Evolutionary conservation across 768 basidiomycete species (phyloP).

Genomic region (Podaxis sp.): DNA sequence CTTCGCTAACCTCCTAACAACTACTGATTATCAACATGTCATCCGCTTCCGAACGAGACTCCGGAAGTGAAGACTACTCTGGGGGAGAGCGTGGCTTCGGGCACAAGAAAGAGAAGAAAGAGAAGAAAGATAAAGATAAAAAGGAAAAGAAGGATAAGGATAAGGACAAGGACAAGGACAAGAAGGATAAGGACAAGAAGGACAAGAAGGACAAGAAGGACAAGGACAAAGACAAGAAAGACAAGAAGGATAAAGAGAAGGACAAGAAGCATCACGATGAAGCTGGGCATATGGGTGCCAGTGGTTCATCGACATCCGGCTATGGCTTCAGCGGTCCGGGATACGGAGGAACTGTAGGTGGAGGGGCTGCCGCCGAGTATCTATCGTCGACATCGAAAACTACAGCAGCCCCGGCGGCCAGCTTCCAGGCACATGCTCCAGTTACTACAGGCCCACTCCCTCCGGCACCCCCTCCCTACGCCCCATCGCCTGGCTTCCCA

Average conservation of each 20-base stretch:
- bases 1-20: background rate
- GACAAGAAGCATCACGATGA: conserved; percentile 17
- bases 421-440: conserved; percentile 12
- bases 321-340: background rate
- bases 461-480: conserved; percentile 20
- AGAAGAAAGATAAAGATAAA: conserved; percentile 23
- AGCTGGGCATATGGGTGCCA: background rate
- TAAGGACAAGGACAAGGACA: conserved; percentile 27
- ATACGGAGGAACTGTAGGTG: background rate
- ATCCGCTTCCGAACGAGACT: conserved; percentile 1
- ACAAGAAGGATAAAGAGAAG: conserved; percentile 19
- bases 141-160: conserved; percentile 24
- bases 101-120: conserved; percentile 11
- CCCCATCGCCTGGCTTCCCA: conserved; percentile 11
- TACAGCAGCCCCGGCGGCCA: background rate
- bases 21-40: background rate
- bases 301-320: background rate
- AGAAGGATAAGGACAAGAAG: conserved; percentile 25
- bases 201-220: conserved; percentile 26
- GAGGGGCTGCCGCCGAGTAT: conserved; percentile 6
- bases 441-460: conserved; percentile 13
- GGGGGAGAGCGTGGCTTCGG: conserved; percentile 2
- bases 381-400: background rate
- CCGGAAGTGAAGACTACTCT: background rate
- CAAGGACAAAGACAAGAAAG: conserved; percentile 22